Conservation (phyloP, 176 grass and related monocot species). For the Saccharum officinarum region DNA sequence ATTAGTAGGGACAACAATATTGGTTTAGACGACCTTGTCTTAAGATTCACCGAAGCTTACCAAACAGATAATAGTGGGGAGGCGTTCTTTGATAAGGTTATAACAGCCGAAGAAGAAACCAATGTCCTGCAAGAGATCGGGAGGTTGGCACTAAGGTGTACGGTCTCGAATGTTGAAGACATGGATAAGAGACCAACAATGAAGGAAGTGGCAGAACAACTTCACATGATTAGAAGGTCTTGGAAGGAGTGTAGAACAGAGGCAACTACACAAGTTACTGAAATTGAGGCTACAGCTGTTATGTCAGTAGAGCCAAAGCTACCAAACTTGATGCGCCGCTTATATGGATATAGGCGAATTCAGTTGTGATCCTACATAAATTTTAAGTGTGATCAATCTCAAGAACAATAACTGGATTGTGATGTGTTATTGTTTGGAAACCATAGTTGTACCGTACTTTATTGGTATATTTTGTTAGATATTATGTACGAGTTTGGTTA, state of each 20-base stretch:
- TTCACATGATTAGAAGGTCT: not conserved
- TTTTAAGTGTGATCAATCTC: too few relatives aligned
- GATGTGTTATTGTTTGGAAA: too few relatives aligned
- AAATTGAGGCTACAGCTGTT: not conserved
- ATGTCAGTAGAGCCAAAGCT: not conserved
- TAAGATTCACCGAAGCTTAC: not conserved
- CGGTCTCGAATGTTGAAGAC: not conserved
- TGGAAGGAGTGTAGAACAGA: not conserved
- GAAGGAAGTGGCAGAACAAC: not conserved
- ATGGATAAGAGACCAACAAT: not conserved
- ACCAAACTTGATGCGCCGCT: not conserved
- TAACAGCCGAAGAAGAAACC: not conserved
- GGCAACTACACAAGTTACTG: not conserved
- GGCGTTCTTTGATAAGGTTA: not conserved
- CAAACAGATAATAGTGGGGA: not conserved
- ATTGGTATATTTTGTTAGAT: too few relatives aligned
- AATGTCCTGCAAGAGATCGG: not conserved
- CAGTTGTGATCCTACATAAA: not conserved
- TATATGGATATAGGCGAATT: not conserved
- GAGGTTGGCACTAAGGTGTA: constrained; percentile 4
- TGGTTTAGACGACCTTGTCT: not conserved
- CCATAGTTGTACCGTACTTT: too few relatives aligned
- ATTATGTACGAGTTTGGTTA: too few relatives aligned
- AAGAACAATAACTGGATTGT: too few relatives aligned
- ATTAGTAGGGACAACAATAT: constrained; percentile 3